Conservation (phyloP, 2,329 filamentous ascomycete species). For the Paradendryphiella salina region DNA sequence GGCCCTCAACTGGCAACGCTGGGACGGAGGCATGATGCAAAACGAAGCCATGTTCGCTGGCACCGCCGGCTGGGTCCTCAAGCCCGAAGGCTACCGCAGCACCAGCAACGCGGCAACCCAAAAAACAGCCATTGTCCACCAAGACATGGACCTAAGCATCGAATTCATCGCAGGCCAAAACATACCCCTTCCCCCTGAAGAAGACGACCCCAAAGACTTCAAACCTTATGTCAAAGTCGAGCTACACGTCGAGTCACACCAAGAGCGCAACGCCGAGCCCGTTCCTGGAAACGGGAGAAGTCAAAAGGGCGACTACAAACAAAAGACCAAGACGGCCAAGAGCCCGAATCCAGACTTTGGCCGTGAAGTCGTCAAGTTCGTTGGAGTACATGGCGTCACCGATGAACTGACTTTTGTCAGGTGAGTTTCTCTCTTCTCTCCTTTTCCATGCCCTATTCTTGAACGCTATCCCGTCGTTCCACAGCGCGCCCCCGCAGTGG, state of each 20-base stretch:
- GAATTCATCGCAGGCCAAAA: conserved; percentile 77
- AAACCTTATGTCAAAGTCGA: conserved; percentile 78
- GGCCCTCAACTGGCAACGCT: conserved; percentile 90
- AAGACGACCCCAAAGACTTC: conserved; percentile 61
- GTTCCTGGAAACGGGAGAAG: conserved; percentile 55
- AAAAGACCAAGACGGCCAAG: conserved; percentile 51
- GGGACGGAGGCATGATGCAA: conserved; percentile 93
- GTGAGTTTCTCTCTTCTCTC: conserved; percentile 42
- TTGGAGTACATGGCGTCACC: conserved; percentile 48
- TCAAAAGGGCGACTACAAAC: conserved; percentile 58
- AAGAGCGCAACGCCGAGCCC: conserved; percentile 50
- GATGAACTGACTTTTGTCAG: conserved; percentile 55
- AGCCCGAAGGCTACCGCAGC: conserved; percentile 72
- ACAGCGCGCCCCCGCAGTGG: no score
- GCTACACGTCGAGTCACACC: conserved; percentile 74
- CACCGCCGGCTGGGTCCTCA: conserved; percentile 81
- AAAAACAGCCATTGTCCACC: conserved; percentile 53
- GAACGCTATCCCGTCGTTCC: neutral
- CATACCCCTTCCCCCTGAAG: conserved; percentile 66
- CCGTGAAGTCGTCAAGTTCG: conserved; percentile 52
- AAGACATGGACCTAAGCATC: conserved; percentile 68
- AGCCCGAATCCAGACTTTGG: conserved; percentile 52
- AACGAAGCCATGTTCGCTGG: conserved; percentile 90
- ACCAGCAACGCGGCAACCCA: conserved; percentile 44
- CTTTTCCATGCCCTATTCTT: conserved; percentile 4